phyloP scores from a whole-genome alignment of 768 basidiomycete species.

The Suillus variegatus region DNA sequence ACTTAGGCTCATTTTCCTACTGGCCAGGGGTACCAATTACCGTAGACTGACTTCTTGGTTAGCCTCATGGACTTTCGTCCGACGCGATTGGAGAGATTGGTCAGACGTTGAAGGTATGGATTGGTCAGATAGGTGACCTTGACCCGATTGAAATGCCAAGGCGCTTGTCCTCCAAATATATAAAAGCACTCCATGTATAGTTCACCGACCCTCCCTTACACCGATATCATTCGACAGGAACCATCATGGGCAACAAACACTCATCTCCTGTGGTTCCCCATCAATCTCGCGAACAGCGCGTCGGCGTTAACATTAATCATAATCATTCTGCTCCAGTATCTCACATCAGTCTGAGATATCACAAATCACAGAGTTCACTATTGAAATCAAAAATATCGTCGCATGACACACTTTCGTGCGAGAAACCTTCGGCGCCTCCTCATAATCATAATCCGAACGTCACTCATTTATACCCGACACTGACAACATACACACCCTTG shows the following conservation, averaged over 20 bases:
- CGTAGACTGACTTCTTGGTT: neutral
- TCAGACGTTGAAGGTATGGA: neutral
- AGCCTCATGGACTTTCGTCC: neutral
- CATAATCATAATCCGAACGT: constrained; percentile 6
- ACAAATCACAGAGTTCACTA: constrained; percentile 36
- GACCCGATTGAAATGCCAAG: constrained; percentile 1
- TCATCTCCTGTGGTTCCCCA: constrained; percentile 26
- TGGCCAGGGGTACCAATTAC: neutral
- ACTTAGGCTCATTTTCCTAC: neutral
- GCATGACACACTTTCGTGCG: constrained; percentile 41
- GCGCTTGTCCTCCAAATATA: neutral
- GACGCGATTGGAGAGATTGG: neutral
- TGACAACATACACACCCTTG: constrained; percentile 29
- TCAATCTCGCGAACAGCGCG: constrained; percentile 16
- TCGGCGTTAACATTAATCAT: constrained; percentile 10
- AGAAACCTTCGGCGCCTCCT: constrained; percentile 19
- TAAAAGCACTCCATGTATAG: neutral
- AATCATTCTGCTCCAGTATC: constrained; percentile 24
- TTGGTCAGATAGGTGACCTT: neutral
- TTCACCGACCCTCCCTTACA: neutral
- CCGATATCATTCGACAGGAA: neutral
- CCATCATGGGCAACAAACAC: constrained; percentile 33
- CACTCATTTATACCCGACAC: constrained; percentile 11
- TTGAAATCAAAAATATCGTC: constrained; percentile 35
- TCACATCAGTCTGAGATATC: constrained; percentile 41